phyloP scores from a whole-genome alignment of 345 rosid species.

The Linum lewisii region DNA sequence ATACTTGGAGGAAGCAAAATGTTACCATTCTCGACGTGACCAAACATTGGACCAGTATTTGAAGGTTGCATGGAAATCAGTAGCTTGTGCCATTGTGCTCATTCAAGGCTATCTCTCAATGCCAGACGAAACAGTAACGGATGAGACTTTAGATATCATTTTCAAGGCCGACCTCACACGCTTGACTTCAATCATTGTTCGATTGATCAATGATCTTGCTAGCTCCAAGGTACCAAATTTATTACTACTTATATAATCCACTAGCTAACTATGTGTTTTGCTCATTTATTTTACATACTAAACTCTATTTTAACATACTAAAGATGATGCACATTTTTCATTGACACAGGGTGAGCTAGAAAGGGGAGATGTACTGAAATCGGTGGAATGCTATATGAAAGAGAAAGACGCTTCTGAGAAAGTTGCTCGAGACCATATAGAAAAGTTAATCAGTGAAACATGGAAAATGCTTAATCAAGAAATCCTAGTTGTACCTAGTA shows the following conservation, averaged over 20 bases:
- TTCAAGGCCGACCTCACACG: not conserved
- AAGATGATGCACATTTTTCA: no score
- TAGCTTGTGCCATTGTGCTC: not conserved
- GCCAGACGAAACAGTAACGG: not conserved
- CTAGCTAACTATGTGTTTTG: no score
- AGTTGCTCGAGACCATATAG: constrained; percentile 6
- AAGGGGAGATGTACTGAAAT: constrained; percentile 20
- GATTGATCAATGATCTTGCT: constrained; percentile 15
- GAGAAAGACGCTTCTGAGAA: constrained; percentile 16
- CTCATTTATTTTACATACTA: no score
- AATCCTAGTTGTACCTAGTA: not conserved
- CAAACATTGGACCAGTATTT: constrained; percentile 15
- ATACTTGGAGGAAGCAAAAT: constrained; percentile 10
- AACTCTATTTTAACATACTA: not conserved
- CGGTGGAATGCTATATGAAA: constrained; percentile 19
- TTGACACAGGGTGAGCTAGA: constrained; percentile 12
- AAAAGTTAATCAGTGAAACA: constrained; percentile 6
- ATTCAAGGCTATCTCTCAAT: not conserved
- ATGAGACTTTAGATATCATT: not conserved
- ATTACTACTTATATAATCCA: not conserved
- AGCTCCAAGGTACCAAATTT: constrained; percentile 18
- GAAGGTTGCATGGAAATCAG: constrained; percentile 7
- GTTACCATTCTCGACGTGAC: constrained; percentile 3
- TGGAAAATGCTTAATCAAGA: constrained; percentile 21
- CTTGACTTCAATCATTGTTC: not conserved